Percentiles rank a stretch among this genome's conserved stretches.
phyloP scores from a whole-genome alignment of 805 yeast species.

The Yamadazyma laniorum region DNA sequence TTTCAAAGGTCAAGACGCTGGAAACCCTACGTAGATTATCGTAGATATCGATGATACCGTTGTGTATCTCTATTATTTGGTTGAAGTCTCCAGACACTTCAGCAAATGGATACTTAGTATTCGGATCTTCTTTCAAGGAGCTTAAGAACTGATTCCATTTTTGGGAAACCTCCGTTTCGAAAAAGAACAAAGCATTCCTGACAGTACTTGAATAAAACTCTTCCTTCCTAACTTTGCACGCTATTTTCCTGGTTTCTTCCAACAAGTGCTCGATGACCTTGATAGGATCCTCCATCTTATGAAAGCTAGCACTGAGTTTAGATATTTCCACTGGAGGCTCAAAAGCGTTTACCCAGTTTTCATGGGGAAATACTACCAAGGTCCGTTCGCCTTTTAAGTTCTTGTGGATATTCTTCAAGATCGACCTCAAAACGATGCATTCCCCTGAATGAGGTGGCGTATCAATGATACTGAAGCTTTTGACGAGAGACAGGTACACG shows the following conservation, averaged over 20 bases:
- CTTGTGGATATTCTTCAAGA: slow-evolving; percentile 1
- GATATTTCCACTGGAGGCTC: not conserved
- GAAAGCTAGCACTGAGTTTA: not conserved
- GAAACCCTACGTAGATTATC: slow-evolving; percentile 1
- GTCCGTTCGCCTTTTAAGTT: slow-evolving; percentile 6
- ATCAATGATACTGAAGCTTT: not conserved
- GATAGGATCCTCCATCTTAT: slow-evolving; percentile 1
- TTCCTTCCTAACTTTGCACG: not conserved
- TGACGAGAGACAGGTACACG: slow-evolving; percentile 1
- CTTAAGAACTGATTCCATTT: not conserved
- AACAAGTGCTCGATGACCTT: slow-evolving; percentile 3
- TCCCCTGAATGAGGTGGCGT: slow-evolving; percentile 1
- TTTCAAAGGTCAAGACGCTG: slow-evolving; percentile 5
- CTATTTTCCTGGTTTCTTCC: not conserved
- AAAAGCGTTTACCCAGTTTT: slow-evolving; percentile 2
- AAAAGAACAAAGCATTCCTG: slow-evolving; percentile 2
- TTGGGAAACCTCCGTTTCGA: slow-evolving; percentile 1
- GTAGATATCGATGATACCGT: not conserved
- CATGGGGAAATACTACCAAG: slow-evolving; percentile 9
- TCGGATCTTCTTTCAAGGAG: not conserved
- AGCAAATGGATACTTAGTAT: slow-evolving; percentile 1
- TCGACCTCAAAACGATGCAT: not conserved
- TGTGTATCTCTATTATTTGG: not conserved
- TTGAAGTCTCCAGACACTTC: not conserved
- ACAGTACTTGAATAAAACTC: slow-evolving; percentile 1